Base-by-base conservation (phyloP, 129 eudicot genomes). In the Centrapalus pauciflorus region DNA sequence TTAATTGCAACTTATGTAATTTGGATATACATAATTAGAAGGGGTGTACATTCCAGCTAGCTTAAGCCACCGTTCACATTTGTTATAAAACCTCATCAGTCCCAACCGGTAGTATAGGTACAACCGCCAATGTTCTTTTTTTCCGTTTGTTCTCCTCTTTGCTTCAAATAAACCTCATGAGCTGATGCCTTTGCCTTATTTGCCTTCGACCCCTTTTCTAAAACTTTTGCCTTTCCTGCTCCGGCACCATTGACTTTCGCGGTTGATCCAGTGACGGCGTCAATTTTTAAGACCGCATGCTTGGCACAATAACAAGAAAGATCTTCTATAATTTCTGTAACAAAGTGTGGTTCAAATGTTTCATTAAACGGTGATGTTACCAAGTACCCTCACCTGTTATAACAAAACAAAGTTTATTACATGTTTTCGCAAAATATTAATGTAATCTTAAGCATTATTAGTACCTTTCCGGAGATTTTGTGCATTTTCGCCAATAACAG, bases 1-100 rank as follows among this genome's bases (percentile, higher is more conserved):
- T n/a, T n/a, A n/a, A n/a, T n/a, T n/a, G n/a, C n/a, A n/a, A n/a
- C n/a, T n/a, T n/a, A n/a, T n/a, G n/a, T n/a, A n/a, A n/a, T n/a
- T n/a, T n/a, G n/a, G n/a, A n/a, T n/a, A n/a, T n/a, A n/a, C n/a
- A n/a, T n/a, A n/a, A n/a, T 71, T 79, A 90, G 29, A 71, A 90
- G 34, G 97, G 97, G 55, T 90, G 95, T 7, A 90, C 93, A 41
- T 90, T 90, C 64, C 66, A 87, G 66, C n/a, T n/a, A n/a, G n/a
- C 82, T 84, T 61, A 90, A 79, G 1, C 96, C 90, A 16, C 88
- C 92, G 43, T 87, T 83, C 9, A 84, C 93, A 64, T 81, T 90
- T 0, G 97, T 90, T 70, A 90, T n/a, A 90, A 50, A 90, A 84
- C 12, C 97, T 96, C 76, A 90, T 77, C 4, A 90, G 40, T 35